Conservation (phyloP, 2,329 filamentous ascomycete species). For the Monilinia laxa region DNA sequence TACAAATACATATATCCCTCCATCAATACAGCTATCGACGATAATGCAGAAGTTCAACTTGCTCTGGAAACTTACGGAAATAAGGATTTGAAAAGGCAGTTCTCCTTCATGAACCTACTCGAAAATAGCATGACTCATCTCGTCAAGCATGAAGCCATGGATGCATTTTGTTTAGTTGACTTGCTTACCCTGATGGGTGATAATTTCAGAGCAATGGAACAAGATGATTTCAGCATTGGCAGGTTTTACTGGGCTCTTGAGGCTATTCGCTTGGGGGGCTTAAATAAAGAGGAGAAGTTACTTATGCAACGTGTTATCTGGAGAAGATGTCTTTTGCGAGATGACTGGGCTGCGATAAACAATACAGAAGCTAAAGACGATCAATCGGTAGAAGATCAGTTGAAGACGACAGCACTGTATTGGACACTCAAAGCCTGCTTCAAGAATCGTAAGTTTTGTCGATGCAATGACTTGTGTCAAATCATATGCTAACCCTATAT, state of each 20-base stretch:
- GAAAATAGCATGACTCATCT: constrained; percentile 68
- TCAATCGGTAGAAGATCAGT: constrained; percentile 58
- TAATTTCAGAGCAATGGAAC: constrained; percentile 44
- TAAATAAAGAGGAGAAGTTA: constrained; percentile 57
- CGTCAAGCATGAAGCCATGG: constrained; percentile 69
- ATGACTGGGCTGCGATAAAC: constrained; percentile 81
- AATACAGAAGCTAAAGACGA: constrained; percentile 75
- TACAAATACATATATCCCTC: constrained; percentile 69
- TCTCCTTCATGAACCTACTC: constrained; percentile 69
- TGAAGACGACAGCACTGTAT: constrained; percentile 68
- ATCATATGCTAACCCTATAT: constrained; percentile 2
- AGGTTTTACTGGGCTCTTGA: constrained; percentile 66
- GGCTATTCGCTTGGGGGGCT: constrained; percentile 47
- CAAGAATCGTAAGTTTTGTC: constrained; percentile 54
- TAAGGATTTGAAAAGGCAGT: constrained; percentile 55
- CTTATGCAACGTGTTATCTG: constrained; percentile 67
- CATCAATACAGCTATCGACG: constrained; percentile 73
- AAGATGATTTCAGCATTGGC: constrained; percentile 48
- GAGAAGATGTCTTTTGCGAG: constrained; percentile 80
- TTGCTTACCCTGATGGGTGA: constrained; percentile 71
- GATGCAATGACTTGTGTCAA: constrained; percentile 36
- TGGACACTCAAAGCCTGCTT: constrained; percentile 64
- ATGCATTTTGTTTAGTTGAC: constrained; percentile 65
- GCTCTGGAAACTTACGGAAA: constrained; percentile 62
- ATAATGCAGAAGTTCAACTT: constrained; percentile 72